Evolutionary conservation across 139 green algal species (phyloP), one percentile per base, ranked within the genome.

Genomic region (Micractinium conductrix): DNA sequence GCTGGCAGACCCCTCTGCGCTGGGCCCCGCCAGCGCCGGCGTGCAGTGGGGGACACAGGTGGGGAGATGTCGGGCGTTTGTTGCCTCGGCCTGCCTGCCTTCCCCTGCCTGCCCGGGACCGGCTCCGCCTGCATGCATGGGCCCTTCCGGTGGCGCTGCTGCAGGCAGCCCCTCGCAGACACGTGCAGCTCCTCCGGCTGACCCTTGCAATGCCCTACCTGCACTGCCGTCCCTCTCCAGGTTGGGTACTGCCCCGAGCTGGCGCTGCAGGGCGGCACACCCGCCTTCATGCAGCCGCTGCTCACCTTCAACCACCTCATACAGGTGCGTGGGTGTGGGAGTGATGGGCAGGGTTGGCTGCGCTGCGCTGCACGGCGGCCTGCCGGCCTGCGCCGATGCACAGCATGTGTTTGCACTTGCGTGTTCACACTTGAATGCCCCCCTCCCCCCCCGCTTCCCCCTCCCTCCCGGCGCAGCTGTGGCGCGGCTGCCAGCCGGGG

Each of bases 231-330:
- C 60, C 62, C 10, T 17, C 28, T 60, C 60, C 62, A 78, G 62
- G 84, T 88, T 2, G 74, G 48, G 1, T 88, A 62, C 74, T 42
- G 26, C n/a, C 44, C 84, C 7, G 62, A 74, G 8, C 69, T 88
- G 35, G 78, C 78, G 12, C 65, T 88, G 50, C 84, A 88, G 80
- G 84, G 84, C 24, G 84, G 84, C 73, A 88, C 84, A 8, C 84
- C 84, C 37, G 79, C 74, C 42, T 88, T 68, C 72, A 26, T 88
- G 62, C 84, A 85, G 62, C 84, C 84, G 22, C 63, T 88, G 45
- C 62, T 88, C 33, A 74, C 45, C 21, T 88, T 88, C 44, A 88
- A 88, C 63, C 63, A 81, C 65, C 45, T 84, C 17, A 70, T 84
- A 78, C 53, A 82, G 58, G 76, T 28, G 43, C 55, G 76, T 35